Base-by-base conservation (phyloP, 306 rosid genomes). In the Trifolium subterraneum region DNA sequence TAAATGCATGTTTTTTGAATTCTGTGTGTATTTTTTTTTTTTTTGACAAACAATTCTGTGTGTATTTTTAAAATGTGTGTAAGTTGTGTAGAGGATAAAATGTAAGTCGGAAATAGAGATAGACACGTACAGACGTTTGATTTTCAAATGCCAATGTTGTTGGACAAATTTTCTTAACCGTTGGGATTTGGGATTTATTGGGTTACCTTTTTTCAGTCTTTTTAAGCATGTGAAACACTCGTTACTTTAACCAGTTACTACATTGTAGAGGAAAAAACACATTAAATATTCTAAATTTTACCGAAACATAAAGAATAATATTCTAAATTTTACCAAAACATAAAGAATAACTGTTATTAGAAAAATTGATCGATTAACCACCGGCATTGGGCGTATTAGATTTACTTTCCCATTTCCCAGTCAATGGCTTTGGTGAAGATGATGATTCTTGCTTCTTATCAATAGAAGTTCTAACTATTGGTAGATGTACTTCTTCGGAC, bases 351-450 rank as follows among this genome's bases (percentile, higher is more conserved):
- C 2, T 4, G 27, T 10, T 18, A 31, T 7, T 54, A 54, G 59
- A 41, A 71, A 76, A 71, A 54, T 29, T 29, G 33, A 29, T 18
- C 22, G 58, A 59, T 45, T 73, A 66, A 36, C 39, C 42, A 42
- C 33, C 31, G 8, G 15, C 45, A 71, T 52, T 41, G 63, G 89
- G 74, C 15, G 88, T 80, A 29, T 52, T 62, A 66, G 84, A 73
- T 48, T 61, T 64, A 38, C 82, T 86, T 50, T 52, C 76, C 90
- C 90, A 83, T 36, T 78, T 59, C 18, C 76, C 73, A 8, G 83
- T 84, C 80, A 81, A 83, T 22, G 82, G 73, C 66, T 56, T 74
- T 14, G 87, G 88, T n/a, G 87, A 86, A 67, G 72, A 38, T 5
- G 56, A 83, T 48, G 61, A 4, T 62, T 56, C 31, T 31, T 65